These are phyloP conservation scores for Ciborinia camelliae DNA, from an alignment of 2,329 filamentous ascomycete genomes.

Conservation along the genomic window DNA sequence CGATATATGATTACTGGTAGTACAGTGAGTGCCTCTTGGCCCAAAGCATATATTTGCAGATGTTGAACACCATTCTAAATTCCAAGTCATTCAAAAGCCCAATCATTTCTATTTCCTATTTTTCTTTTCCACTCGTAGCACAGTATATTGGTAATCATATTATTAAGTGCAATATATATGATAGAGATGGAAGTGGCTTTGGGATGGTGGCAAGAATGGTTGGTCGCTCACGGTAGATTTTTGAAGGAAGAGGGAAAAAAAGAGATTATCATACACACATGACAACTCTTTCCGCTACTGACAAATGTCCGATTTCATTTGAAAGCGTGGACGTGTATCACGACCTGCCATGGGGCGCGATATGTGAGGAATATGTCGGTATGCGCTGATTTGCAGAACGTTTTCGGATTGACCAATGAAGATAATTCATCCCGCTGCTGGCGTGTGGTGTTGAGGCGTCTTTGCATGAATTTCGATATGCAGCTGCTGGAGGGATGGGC, in stretches of 20 bases:
- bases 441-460: slow-evolving; percentile 18
- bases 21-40: neutral
- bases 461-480: slow-evolving; percentile 31
- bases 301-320: slow-evolving; percentile 16
- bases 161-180: neutral
- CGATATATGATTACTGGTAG: slow-evolving; percentile 6
- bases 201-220: neutral
- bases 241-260: neutral
- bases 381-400: slow-evolving; percentile 26
- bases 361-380: slow-evolving; percentile 19
- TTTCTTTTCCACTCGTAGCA: neutral
- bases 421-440: slow-evolving; percentile 21
- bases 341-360: neutral
- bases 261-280: neutral
- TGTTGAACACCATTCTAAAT: neutral
- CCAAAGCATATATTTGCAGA: slow-evolving; percentile 11
- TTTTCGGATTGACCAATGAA: slow-evolving; percentile 25
- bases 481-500: slow-evolving; percentile 4
- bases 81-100: neutral
- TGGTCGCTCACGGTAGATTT: neutral
- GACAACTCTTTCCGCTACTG: slow-evolving; percentile 4
- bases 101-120: neutral
- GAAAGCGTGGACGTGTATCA: slow-evolving; percentile 4
- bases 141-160: no score
- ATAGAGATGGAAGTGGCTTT: neutral